phyloP scores from a whole-genome alignment of 495 filamentous ascomycete species.

The Penicillium pulvis region DNA sequence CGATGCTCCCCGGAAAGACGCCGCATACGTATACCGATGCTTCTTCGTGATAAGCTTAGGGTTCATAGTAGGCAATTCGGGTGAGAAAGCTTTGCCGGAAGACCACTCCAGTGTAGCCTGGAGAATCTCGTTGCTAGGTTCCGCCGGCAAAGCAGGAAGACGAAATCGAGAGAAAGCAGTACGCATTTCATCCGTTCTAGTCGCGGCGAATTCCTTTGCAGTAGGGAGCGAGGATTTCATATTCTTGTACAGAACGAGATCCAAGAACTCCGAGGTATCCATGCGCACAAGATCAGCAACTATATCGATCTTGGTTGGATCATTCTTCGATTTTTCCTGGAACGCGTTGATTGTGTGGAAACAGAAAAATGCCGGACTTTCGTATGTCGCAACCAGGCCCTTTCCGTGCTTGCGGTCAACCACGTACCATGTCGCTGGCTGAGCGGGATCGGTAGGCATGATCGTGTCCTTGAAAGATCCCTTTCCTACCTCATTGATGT shows the following conservation, averaged over 20 bases:
- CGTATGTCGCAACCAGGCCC: slow-evolving; percentile 62
- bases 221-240: slow-evolving; percentile 45
- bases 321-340: slow-evolving; percentile 52
- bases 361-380: slow-evolving; percentile 65
- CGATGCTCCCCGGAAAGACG: slow-evolving; percentile 57
- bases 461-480: slow-evolving; percentile 30
- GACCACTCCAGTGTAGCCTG: slow-evolving; percentile 40
- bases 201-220: slow-evolving; percentile 29
- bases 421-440: slow-evolving; percentile 66
- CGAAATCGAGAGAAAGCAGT: slow-evolving; percentile 51
- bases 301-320: slow-evolving; percentile 48
- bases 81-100: slow-evolving; percentile 28
- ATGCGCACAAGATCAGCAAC: slow-evolving; percentile 60
- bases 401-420: slow-evolving; percentile 56
- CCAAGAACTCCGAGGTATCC: slow-evolving; percentile 54
- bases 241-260: slow-evolving; percentile 59
- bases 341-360: slow-evolving; percentile 80
- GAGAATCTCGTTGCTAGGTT: slow-evolving; percentile 11
- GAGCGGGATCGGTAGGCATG: slow-evolving; percentile 46
- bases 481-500: slow-evolving; percentile 56
- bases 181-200: slow-evolving; percentile 33
- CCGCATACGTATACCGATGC: slow-evolving; percentile 67
- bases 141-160: slow-evolving; percentile 38
- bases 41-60: slow-evolving; percentile 51
- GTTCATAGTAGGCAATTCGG: slow-evolving; percentile 73